Evolutionary conservation across 495 filamentous ascomycete genomes (phyloP), one percentile per base, ranked within the genome.

Genomic region (Penicillium riverlandense): DNA sequence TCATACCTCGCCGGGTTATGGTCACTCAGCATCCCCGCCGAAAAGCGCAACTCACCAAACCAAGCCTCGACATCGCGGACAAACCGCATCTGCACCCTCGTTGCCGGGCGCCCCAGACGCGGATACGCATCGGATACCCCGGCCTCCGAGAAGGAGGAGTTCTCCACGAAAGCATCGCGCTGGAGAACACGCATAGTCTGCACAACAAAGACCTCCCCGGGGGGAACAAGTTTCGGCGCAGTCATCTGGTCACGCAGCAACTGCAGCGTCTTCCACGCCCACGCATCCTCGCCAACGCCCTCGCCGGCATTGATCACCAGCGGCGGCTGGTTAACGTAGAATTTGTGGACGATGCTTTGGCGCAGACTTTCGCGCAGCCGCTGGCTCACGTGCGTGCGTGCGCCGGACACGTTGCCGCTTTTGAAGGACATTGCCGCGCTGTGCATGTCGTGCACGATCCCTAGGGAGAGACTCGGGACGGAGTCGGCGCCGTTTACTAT

Each of bases 1-100:
- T 90, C 85, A 62, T 90, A 90, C 45, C 79, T 65, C 29, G 75
- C 82, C n/a, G 85, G 84, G 50, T 78, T 85, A 61, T 90, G 85
- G 61, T 90, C 84, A 41, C 75, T 71, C 64, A 90, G 67, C 83
- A 87, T 86, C 29, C 82, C 78, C 30, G 76, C 77, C 9, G 77
- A 82, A 62, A 90, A 88, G 38, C 72, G 68, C 43, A 89, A 66
- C 59, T 89, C 84, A 34, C 80, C 70, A 64, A 89, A 88, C 48
- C 73, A 67, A 29, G 67, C 65, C 52, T 86, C 82, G 44, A 84
- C 80, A 54, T 86, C 77, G 45, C 76, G 54, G 22, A 86, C 69
- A 50, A 84, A 83, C 48, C 74, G 75, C 40, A 86, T 53, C 45
- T 86, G 83, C 37, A 84, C 77, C 38, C 80, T 61, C 13, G 79